A percentile compares a stretch with the other conserved stretches of the same genome.
Evolutionary conservation across 805 yeast genomes (phyloP).

Genomic region (Hanseniaspora valbyensis): DNA sequence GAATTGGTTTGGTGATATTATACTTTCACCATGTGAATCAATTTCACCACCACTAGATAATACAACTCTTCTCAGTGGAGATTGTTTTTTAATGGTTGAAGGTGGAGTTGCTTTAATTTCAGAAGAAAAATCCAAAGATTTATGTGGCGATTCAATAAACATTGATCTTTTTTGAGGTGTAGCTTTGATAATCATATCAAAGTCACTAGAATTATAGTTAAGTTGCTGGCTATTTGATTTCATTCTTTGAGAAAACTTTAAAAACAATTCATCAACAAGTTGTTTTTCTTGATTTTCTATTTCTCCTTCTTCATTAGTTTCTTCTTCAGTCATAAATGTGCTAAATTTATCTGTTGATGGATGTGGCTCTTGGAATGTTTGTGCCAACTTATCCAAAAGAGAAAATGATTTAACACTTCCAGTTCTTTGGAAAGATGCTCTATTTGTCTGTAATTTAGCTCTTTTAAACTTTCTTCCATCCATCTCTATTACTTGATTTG

Average conservation of each 20-base stretch:
- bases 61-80: not conserved
- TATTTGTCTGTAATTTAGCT: slow-evolving; percentile 26
- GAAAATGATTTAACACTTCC: slow-evolving; percentile 12
- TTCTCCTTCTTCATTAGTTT: not conserved
- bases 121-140: not conserved
- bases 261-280: slow-evolving; percentile 6
- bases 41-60: not conserved
- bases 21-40: not conserved
- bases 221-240: not conserved
- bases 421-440: slow-evolving; percentile 12
- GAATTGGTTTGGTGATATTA: not conserved
- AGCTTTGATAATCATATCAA: slow-evolving; percentile 10
- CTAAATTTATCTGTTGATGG: not conserved
- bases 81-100: not conserved
- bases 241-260: slow-evolving; percentile 13
- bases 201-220: not conserved
- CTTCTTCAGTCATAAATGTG: not conserved
- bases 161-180: slow-evolving; percentile 4
- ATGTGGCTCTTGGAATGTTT: slow-evolving; percentile 3
- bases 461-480: slow-evolving; percentile 22
- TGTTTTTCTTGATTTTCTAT: not conserved
- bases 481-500: slow-evolving; percentile 19
- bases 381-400: not conserved
- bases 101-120: not conserved
- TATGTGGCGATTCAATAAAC: slow-evolving; percentile 2